Evolutionary conservation across 768 basidiomycete species (phyloP).

Genomic region (Lentinula guzmanii): DNA sequence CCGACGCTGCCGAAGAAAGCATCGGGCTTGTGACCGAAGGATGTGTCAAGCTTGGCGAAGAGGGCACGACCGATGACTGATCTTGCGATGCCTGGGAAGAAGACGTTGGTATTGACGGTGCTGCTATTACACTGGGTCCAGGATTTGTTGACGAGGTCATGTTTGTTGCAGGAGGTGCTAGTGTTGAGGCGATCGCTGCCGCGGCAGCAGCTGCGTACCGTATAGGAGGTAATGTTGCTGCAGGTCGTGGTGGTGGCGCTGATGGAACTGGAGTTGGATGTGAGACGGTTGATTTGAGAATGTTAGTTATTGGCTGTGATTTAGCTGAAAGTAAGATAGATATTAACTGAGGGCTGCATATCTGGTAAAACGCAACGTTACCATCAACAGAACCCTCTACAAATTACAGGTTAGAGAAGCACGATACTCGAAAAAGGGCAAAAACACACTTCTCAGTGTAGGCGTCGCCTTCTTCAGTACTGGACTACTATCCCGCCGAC

Average conservation of each 20-base stretch:
- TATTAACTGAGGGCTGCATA: conserved; percentile 2
- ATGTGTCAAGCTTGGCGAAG: conserved; percentile 84
- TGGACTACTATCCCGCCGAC: conserved; percentile 75
- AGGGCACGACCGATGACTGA: conserved; percentile 39
- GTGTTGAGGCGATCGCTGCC: conserved; percentile 22
- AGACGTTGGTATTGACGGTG: conserved; percentile 34
- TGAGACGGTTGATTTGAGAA: conserved; percentile 71
- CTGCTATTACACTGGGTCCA: conserved; percentile 27
- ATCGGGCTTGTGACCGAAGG: conserved; percentile 78
- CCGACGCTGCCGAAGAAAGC: conserved; percentile 69
- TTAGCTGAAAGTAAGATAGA: conserved; percentile 38
- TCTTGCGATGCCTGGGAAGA: conserved; percentile 27
- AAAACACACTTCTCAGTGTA: conserved; percentile 56
- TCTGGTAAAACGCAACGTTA: conserved; percentile 22
- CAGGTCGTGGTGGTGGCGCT: conserved; percentile 27
- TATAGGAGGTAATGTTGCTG: conserved; percentile 49
- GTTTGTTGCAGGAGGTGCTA: conserved; percentile 19
- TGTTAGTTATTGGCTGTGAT: conserved; percentile 70
- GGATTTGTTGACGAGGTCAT: conserved; percentile 16
- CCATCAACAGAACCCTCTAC: conserved; percentile 70
- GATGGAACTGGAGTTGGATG: conserved; percentile 29
- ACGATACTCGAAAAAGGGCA: conserved; percentile 5
- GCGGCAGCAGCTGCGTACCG: conserved; percentile 69
- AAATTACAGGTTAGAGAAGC: conserved; percentile 13
- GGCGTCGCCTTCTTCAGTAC: conserved; percentile 71